These are phyloP conservation scores for Xylariaceae sp. DNA, from an alignment of 2,329 filamentous ascomycete genomes.

Conservation along the genomic window DNA sequence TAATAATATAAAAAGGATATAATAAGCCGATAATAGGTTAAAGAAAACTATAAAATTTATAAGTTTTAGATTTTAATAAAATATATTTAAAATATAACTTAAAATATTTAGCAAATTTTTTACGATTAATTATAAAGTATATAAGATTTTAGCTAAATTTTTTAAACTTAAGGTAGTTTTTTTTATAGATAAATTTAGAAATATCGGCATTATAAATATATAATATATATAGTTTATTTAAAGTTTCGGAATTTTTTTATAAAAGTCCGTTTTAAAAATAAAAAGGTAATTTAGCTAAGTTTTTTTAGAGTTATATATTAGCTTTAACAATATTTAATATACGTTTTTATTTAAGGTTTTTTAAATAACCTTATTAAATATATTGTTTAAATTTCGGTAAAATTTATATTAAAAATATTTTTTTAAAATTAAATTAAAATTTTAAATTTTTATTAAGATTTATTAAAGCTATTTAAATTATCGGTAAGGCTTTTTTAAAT, in stretches of 20 bases:
- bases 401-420: background rate
- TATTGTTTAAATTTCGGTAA: background rate
- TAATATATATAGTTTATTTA: background rate
- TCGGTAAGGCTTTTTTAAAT: no score
- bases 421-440: no score
- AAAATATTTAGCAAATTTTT: background rate
- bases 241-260: background rate
- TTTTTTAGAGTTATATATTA: background rate
- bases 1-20: background rate
- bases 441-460: no score
- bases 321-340: slow-evolving; percentile 4
- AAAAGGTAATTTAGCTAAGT: background rate
- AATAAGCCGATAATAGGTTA: background rate
- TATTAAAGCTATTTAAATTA: no score
- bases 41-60: background rate
- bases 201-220: background rate
- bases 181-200: background rate
- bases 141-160: background rate
- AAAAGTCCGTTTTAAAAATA: background rate
- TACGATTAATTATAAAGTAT: background rate
- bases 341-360: background rate
- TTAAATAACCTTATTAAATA: background rate
- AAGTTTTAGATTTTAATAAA: background rate
- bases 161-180: background rate
- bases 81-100: background rate